phyloP scores from a whole-genome alignment of 305 asterid genomes.

The Plantago coronopus region DNA sequence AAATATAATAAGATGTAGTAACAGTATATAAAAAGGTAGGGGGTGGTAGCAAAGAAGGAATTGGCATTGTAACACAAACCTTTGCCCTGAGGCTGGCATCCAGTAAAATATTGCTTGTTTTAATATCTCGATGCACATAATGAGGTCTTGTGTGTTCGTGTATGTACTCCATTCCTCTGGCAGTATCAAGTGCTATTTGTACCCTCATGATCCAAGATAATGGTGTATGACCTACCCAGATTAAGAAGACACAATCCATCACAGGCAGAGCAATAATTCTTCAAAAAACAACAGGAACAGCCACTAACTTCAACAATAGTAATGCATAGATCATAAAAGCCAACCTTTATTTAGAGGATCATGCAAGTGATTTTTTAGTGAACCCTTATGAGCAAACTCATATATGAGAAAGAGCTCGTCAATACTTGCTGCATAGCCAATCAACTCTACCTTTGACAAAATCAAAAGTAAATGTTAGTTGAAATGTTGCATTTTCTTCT shows the following conservation, averaged over 20 bases:
- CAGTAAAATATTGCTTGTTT: conserved; percentile 88
- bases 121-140: conserved; percentile 92
- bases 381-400: conserved; percentile 90
- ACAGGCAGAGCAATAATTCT: neutral
- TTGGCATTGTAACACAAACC: conserved; percentile 36
- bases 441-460: conserved; percentile 84
- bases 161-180: conserved; percentile 89
- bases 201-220: conserved; percentile 91
- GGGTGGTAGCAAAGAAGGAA: conserved; percentile 3
- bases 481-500: neutral
- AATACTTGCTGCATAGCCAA: conserved; percentile 79
- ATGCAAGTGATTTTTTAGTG: conserved; percentile 78
- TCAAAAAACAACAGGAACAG: neutral
- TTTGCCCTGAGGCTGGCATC: conserved; percentile 85
- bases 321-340: conserved; percentile 6
- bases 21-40: conserved; percentile 1
- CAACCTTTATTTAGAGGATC: conserved; percentile 87
- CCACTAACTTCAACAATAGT: neutral
- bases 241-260: conserved; percentile 15
- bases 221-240: conserved; percentile 67
- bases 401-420: conserved; percentile 85
- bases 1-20: conserved; percentile 27
- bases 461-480: conserved; percentile 25
- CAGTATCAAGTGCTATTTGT: conserved; percentile 93
- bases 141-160: conserved; percentile 98